Evolutionary conservation across 73 alveolate species (phyloP).

Genomic region (Tetrahymena thermophila): DNA sequence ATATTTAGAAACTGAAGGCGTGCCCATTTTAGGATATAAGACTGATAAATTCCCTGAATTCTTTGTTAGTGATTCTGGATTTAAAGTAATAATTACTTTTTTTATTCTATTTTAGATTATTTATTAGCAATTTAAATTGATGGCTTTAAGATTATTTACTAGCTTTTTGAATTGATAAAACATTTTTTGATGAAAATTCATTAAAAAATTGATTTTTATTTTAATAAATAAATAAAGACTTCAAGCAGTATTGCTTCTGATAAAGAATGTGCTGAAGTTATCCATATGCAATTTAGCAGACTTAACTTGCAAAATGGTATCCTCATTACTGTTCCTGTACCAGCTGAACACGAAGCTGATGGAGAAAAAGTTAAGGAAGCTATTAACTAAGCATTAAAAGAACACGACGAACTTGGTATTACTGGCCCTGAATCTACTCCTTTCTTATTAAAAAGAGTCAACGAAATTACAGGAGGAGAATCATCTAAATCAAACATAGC

Average conservation of each 20-base stretch:
- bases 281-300: conserved; percentile 51
- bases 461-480: conserved; percentile 79
- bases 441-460: conserved; percentile 78
- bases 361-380: conserved; percentile 56
- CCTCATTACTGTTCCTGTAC: conserved; percentile 84
- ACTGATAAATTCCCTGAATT: conserved; percentile 2
- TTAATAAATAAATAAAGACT: conserved; percentile 12
- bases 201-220: not conserved
- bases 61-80: not conserved
- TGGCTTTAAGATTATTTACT: too few relatives aligned
- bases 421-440: conserved; percentile 81
- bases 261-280: conserved; percentile 66
- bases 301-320: conserved; percentile 68
- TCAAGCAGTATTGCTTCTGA: conserved; percentile 49
- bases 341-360: conserved; percentile 67
- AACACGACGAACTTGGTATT: conserved; percentile 57
- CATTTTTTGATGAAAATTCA: not conserved
- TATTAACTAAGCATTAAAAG: conserved; percentile 63
- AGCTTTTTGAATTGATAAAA: too few relatives aligned
- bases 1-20: conserved; percentile 69
- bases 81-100: conserved; percentile 33
- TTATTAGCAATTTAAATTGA: not conserved
- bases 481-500: conserved; percentile 74
- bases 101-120: conserved; percentile 3
- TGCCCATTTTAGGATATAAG: conserved; percentile 56